Conservation (phyloP, 208 protist species). For the Trypanosoma theileri region DNA sequence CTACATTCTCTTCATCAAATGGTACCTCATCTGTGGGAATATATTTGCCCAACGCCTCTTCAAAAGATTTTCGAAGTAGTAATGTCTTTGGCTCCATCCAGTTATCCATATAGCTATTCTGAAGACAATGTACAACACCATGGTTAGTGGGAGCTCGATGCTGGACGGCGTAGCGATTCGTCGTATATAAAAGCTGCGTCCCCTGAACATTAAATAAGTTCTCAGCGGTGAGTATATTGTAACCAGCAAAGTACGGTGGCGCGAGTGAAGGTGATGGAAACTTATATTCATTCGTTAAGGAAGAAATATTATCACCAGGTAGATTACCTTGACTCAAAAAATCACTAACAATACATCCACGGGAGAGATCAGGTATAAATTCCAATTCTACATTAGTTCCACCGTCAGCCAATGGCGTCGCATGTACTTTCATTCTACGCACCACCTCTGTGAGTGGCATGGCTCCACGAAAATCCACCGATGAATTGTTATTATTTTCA, state of each 20-base stretch:
- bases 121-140: slow-evolving; percentile 48
- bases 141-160: slow-evolving; percentile 17
- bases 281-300: not conserved
- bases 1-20: slow-evolving; percentile 29
- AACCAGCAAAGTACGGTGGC: slow-evolving; percentile 56
- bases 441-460: slow-evolving; percentile 45
- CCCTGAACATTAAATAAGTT: slow-evolving; percentile 14
- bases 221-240: slow-evolving; percentile 46
- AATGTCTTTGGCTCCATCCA: slow-evolving; percentile 49
- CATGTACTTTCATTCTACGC: slow-evolving; percentile 33
- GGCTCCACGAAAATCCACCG: slow-evolving; percentile 36
- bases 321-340: slow-evolving; percentile 33
- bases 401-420: slow-evolving; percentile 19
- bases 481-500: not conserved
- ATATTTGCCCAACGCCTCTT: slow-evolving; percentile 18
- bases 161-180: slow-evolving; percentile 46
- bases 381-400: slow-evolving; percentile 23
- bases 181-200: slow-evolving; percentile 42
- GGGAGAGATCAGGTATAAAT: slow-evolving; percentile 40
- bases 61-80: slow-evolving; percentile 33
- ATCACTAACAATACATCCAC: slow-evolving; percentile 45
- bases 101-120: slow-evolving; percentile 64
- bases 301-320: slow-evolving; percentile 11
- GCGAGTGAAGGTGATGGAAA: slow-evolving; percentile 16
- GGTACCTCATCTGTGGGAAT: slow-evolving; percentile 12